Evolutionary conservation across 2,329 filamentous ascomycete genomes (phyloP).

Genomic region (Alternaria metachromatica): DNA sequence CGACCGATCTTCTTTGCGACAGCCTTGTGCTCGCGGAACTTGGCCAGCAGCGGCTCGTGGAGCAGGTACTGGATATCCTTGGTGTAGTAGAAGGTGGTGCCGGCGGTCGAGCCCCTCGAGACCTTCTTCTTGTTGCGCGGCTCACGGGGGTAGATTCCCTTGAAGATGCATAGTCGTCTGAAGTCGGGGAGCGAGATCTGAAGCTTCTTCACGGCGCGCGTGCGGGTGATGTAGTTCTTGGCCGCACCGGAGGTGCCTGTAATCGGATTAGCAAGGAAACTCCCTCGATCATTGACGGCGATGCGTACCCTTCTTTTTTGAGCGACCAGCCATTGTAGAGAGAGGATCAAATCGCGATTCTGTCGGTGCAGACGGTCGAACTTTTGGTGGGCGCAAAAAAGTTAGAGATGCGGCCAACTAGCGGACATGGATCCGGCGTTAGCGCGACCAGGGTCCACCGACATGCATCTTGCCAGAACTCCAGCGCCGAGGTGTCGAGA

Average conservation of each 20-base stretch:
- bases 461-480: constrained; percentile 13
- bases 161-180: constrained; percentile 98
- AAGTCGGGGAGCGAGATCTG: constrained; percentile 98
- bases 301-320: constrained; percentile 68
- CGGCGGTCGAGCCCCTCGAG: constrained; percentile 85
- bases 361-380: constrained; percentile 10
- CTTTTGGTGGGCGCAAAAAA: constrained; percentile 38
- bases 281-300: fast-evolving
- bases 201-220: constrained; percentile 95
- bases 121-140: constrained; percentile 97
- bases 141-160: constrained; percentile 97
- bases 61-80: constrained; percentile 99
- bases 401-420: constrained; percentile 32
- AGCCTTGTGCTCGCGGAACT: constrained; percentile 96
- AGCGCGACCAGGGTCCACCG: constrained; percentile 28
- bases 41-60: constrained; percentile 90
- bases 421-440: constrained; percentile 28
- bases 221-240: constrained; percentile 98
- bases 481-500: constrained; percentile 1
- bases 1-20: constrained; percentile 97
- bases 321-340: constrained; percentile 43
- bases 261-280: constrained; percentile 20
- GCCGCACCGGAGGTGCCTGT: constrained; percentile 83
- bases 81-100: constrained; percentile 89
- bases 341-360: constrained; percentile 1